Conservation (phyloP, 768 basidiomycete species). For the Boletus reticulatus region DNA sequence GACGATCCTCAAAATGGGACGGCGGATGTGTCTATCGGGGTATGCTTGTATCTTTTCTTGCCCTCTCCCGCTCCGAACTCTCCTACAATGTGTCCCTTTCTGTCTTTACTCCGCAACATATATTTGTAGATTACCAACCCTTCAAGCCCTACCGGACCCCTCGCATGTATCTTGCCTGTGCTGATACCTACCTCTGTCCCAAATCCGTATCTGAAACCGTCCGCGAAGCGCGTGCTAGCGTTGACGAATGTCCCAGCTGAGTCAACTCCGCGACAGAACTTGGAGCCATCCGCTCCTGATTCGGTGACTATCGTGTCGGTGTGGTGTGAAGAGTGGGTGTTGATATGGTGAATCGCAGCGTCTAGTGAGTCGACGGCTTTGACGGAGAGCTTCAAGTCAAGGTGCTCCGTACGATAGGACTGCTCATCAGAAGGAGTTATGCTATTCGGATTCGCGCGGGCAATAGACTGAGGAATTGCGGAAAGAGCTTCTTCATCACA, state of each 20-base stretch:
- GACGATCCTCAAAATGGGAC: constrained; percentile 23
- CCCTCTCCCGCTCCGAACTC: constrained; percentile 76
- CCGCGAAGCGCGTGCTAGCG: constrained; percentile 93
- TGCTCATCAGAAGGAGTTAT: constrained; percentile 55
- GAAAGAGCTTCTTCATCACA: constrained; percentile 70
- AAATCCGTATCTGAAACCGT: constrained; percentile 95
- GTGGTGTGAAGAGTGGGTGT: constrained; percentile 91
- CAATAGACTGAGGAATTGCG: constrained; percentile 46
- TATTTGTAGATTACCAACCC: constrained; percentile 97
- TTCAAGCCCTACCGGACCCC: constrained; percentile 94
- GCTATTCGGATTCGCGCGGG: constrained; percentile 35
- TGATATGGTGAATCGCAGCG: constrained; percentile 85
- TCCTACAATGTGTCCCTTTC: constrained; percentile 76
- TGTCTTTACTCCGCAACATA: constrained; percentile 74
- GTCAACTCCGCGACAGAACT: constrained; percentile 87
- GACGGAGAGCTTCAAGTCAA: constrained; percentile 82
- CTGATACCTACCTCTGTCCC: constrained; percentile 98
- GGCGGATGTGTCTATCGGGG: constrained; percentile 18
- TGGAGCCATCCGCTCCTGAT: constrained; percentile 55
- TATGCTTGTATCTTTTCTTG: constrained; percentile 74
- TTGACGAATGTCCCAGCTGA: constrained; percentile 93
- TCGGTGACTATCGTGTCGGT: constrained; percentile 94
- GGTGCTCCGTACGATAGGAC: constrained; percentile 86
- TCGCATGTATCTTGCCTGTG: constrained; percentile 93
- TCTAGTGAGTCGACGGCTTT: constrained; percentile 66